phyloP scores from a whole-genome alignment of 2,329 filamentous ascomycete genomes.

The Aureobasidium sp. region DNA sequence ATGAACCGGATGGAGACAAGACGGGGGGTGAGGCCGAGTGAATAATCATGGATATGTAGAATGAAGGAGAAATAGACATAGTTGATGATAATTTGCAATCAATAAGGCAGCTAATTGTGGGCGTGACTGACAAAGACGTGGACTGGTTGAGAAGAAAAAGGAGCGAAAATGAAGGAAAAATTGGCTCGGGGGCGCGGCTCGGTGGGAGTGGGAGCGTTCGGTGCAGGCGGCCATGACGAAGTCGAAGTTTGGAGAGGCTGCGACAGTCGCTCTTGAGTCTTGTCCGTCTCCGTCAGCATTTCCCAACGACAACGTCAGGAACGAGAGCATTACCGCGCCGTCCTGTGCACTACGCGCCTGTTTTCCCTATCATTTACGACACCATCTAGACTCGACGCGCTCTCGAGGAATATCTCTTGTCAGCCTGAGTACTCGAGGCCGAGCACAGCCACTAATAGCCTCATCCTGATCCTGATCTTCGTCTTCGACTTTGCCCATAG shows the following conservation, averaged over 20 bases:
- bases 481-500: background rate
- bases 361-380: background rate
- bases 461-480: background rate
- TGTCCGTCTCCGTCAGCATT: background rate
- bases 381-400: background rate
- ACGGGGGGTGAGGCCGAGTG: background rate
- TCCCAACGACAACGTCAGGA: conserved; percentile 2
- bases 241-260: background rate
- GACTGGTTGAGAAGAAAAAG: background rate
- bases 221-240: background rate
- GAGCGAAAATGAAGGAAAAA: conserved; percentile 1
- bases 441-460: conserved; percentile 7
- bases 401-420: background rate
- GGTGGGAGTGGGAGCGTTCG: background rate
- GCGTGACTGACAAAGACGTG: background rate
- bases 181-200: background rate
- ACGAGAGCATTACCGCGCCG: background rate
- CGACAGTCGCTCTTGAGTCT: background rate
- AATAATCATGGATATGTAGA: background rate
- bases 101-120: background rate
- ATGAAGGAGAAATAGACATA: background rate
- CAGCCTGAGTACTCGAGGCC: background rate
- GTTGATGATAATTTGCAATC: background rate
- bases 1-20: background rate
- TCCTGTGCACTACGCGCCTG: background rate